Evolutionary conservation across 331 rosid species (phyloP).

Genomic region (Rhamnella rubrinervis): DNA sequence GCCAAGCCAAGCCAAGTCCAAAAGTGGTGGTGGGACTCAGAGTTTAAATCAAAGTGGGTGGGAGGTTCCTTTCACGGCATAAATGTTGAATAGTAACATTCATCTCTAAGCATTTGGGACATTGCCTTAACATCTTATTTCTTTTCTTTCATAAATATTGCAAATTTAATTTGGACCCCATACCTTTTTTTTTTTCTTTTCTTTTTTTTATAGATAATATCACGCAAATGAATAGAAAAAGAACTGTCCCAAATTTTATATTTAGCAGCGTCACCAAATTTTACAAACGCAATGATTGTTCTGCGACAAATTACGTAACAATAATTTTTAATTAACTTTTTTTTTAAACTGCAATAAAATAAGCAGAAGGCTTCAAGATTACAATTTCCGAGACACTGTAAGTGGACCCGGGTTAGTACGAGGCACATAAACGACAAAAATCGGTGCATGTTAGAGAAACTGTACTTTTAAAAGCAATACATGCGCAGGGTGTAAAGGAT

Average conservation of each 20-base stretch:
- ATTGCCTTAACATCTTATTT: background rate
- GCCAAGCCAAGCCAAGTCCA: background rate
- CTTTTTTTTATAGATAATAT: background rate
- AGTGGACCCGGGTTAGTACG: conserved; percentile 23
- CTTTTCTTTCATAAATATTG: background rate
- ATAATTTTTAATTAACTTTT: background rate
- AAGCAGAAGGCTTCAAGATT: background rate
- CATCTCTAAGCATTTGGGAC: background rate
- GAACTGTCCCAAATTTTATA: conserved; percentile 11
- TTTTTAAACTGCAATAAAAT: too few species aligned
- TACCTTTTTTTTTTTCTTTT: background rate
- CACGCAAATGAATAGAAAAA: background rate
- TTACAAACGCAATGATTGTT: conserved; percentile 21
- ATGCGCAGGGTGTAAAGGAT: conserved; percentile 4
- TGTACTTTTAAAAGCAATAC: too few species aligned
- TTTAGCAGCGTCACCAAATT: background rate
- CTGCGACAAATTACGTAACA: background rate
- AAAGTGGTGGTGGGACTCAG: background rate
- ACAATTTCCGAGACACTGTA: background rate
- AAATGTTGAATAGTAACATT: background rate
- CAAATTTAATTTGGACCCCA: conserved; percentile 12
- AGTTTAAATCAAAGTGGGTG: conserved; percentile 14
- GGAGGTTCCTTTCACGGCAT: conserved; percentile 28
- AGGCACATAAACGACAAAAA: conserved; percentile 33
- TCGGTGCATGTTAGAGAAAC: conserved; percentile 10